Percentiles rank a stretch among this genome's conserved stretches.
Conservation (phyloP, 306 rosid species). For the Rosa multiflora region DNA sequence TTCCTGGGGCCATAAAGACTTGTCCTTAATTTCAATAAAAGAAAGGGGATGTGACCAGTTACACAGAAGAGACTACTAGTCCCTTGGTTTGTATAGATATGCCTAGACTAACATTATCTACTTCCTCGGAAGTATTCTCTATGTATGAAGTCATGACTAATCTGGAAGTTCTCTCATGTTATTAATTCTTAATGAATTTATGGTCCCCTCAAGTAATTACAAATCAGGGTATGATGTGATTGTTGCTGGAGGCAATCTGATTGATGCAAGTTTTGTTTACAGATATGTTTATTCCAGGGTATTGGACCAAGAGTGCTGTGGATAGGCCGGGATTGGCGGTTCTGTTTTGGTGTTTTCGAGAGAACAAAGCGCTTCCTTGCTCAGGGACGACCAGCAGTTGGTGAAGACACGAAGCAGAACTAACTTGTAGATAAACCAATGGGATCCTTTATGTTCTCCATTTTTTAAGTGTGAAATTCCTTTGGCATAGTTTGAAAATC, state of each 20-base stretch:
- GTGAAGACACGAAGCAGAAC: conserved; percentile 35
- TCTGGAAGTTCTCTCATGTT: not conserved
- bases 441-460: not conserved
- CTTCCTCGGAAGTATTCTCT: not conserved
- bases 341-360: conserved; percentile 53
- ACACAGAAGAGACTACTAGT: too few relatives aligned
- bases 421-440: not conserved
- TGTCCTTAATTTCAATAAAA: too few relatives aligned
- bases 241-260: not conserved
- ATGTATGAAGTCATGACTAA: not conserved
- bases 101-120: not conserved
- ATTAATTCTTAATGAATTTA: not conserved
- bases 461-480: not conserved
- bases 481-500: not conserved
- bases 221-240: not conserved
- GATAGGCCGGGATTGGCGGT: conserved; percentile 52
- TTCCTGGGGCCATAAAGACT: too few relatives aligned
- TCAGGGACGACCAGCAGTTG: conserved; percentile 33
- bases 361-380: conserved; percentile 43
- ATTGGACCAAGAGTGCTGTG: conserved; percentile 59
- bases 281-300: conserved; percentile 35
- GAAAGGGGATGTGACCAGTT: too few relatives aligned
- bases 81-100: not conserved
- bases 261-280: not conserved
- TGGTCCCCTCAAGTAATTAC: not conserved